Evolutionary conservation across 371 early-diverging fungal species (phyloP), one percentile per base, ranked within the genome.

Genomic region (Saksenaea vasiformis): DNA sequence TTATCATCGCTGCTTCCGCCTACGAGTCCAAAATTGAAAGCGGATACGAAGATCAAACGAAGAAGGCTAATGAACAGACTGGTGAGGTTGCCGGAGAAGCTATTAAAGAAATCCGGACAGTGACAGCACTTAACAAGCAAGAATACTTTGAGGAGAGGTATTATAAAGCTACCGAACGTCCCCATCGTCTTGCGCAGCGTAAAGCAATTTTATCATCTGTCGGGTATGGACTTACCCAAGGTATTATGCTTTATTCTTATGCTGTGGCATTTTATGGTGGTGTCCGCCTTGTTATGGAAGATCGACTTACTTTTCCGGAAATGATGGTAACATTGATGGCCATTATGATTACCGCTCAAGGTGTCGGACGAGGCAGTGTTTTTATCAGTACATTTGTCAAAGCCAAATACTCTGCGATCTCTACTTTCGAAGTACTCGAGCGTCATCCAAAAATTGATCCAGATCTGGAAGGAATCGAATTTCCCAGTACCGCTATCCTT

Each of bases 101-200:
- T 28, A 89, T 97, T 56, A 78, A 87, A 61, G 88, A 90, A 76
- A 91, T 97, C 58, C 88, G 96, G 39, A 97, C 97, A 2, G 95
- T 97, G 19, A 86, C 88, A 37, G 77, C 91, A 3, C 78, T 97
- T n/a, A 91, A 90, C 28, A 89, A 91, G 64, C 95, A 98, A 68
- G 37, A 55, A 19, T 71, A 78, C 28, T 91, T 95, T 61, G 85
- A 87, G 69, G 56, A 58, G 15, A 68, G 79, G 54, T 95, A 90
- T 61, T 59, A 61, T n/a, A 63, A 72, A 9, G 85, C 85, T 56
- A 85, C 91, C 44, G 71, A 76, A 13, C 82, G 69, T 31, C 94
- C 95, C 14, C 90, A 94, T 62, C 66, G 70, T 5, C 71, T 78
- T 22, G 90, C 90, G 17, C 62, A 85, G 41, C 77, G 76, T 47